These are phyloP conservation scores for Exophiala viscosa DNA, from an alignment of 2,329 filamentous ascomycete genomes.

Conservation along the genomic window DNA sequence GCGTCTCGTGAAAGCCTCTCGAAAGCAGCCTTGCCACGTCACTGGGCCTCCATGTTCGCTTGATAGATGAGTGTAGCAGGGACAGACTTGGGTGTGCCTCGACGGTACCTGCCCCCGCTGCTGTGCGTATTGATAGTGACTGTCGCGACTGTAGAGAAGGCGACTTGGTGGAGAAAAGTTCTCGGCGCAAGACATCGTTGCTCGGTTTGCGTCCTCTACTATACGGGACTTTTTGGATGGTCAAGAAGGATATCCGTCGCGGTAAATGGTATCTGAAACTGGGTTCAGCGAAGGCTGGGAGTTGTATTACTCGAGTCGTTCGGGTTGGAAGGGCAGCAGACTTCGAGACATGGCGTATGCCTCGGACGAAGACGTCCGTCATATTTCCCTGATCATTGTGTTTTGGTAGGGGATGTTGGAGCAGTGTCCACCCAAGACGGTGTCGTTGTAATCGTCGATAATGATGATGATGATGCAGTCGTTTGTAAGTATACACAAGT, in stretches of 20 bases:
- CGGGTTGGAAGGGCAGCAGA: conserved; percentile 10
- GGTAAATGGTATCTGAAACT: conserved; percentile 28
- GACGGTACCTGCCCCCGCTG: no score
- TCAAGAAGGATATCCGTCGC: conserved; percentile 21
- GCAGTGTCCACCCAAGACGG: not conserved
- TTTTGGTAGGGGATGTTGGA: not conserved
- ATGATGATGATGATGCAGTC: no score
- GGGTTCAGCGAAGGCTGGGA: conserved; percentile 6
- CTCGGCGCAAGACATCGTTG: no score
- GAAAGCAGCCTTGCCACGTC: conserved; percentile 7
- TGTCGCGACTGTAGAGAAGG: no score
- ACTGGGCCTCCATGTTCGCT: not conserved
- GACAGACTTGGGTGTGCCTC: not conserved
- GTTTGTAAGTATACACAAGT: no score
- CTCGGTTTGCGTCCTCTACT: no score
- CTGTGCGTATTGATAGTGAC: no score
- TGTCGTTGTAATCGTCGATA: not conserved
- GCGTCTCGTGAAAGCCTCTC: conserved; percentile 11
- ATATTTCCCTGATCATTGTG: conserved; percentile 19
- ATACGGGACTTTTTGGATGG: no score
- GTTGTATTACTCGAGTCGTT: conserved; percentile 15
- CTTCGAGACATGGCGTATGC: conserved; percentile 22
- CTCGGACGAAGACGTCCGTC: conserved; percentile 21
- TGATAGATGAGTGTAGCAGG: not conserved
- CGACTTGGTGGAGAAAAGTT: no score